phyloP scores from a whole-genome alignment of 108 stramenopile genomes.

The Skeletonema tropicum region DNA sequence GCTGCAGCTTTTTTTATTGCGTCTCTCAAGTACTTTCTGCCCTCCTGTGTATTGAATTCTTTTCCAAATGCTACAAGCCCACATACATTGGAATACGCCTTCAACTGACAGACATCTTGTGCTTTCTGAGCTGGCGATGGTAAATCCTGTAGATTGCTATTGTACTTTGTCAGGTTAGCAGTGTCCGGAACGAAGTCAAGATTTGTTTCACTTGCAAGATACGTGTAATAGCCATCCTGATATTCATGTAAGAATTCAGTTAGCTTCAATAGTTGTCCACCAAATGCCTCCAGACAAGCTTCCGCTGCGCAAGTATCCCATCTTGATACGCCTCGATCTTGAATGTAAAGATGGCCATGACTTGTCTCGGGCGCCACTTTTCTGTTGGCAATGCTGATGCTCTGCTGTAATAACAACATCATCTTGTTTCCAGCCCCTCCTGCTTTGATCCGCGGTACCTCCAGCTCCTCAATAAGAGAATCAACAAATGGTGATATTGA shows the following conservation, averaged over 20 bases:
- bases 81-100: slow-evolving; percentile 64
- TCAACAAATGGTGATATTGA: slow-evolving; percentile 62
- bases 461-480: slow-evolving; percentile 44
- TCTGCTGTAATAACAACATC: slow-evolving; percentile 60
- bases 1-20: slow-evolving; percentile 29
- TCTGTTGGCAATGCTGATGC: slow-evolving; percentile 5
- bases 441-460: slow-evolving; percentile 27
- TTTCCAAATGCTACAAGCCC: slow-evolving; percentile 60
- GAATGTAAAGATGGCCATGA: background rate
- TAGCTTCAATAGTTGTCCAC: slow-evolving; percentile 58
- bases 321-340: slow-evolving; percentile 62
- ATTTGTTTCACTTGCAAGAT: slow-evolving; percentile 48
- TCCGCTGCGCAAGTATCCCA: slow-evolving; percentile 75
- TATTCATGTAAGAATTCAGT: slow-evolving; percentile 19
- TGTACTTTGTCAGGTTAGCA: slow-evolving; percentile 58
- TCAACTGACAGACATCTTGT: slow-evolving; percentile 39
- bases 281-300: slow-evolving; percentile 59
- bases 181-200: slow-evolving; percentile 52
- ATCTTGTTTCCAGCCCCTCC: slow-evolving; percentile 75
- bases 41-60: slow-evolving; percentile 41
- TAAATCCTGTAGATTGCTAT: slow-evolving; percentile 19
- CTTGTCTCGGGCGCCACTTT: slow-evolving; percentile 5
- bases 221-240: slow-evolving; percentile 45
- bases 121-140: slow-evolving; percentile 21
- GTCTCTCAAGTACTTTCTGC: slow-evolving; percentile 11